These are phyloP conservation scores for Aspergillus persii DNA, from an alignment of 2,329 filamentous ascomycete genomes.

Conservation along the genomic window DNA sequence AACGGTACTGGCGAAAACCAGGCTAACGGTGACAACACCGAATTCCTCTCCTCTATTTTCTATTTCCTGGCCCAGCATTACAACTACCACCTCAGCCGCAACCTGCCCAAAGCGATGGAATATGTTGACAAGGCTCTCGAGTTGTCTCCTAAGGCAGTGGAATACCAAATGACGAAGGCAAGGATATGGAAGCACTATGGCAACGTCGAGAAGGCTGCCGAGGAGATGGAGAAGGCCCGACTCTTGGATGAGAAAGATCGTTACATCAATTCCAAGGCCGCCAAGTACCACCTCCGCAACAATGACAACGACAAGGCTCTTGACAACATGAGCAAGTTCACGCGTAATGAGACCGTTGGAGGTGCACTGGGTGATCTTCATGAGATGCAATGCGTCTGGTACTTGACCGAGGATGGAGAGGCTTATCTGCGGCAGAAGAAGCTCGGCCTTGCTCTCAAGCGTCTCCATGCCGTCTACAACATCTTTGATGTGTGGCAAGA, in stretches of 20 bases:
- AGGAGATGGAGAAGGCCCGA: constrained; percentile 84
- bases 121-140: constrained; percentile 82
- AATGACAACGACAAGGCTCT: constrained; percentile 84
- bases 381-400: constrained; percentile 99
- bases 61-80: constrained; percentile 98
- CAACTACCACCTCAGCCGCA: constrained; percentile 84
- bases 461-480: constrained; percentile 81
- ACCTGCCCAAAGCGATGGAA: constrained; percentile 75
- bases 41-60: constrained; percentile 73
- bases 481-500: constrained; percentile 98
- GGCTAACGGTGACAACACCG: constrained; percentile 52
- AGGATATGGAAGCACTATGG: constrained; percentile 91
- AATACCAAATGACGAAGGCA: constrained; percentile 93
- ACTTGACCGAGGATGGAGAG: constrained; percentile 89
- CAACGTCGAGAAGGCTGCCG: constrained; percentile 73
- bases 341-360: constrained; percentile 81
- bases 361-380: constrained; percentile 87
- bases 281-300: constrained; percentile 94
- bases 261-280: constrained; percentile 97
- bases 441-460: constrained; percentile 81
- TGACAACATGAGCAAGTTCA: constrained; percentile 90
- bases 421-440: constrained; percentile 80
- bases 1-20: constrained; percentile 42
- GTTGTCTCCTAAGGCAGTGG: constrained; percentile 75
- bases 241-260: constrained; percentile 84